These are phyloP conservation scores for Platanthera guangdongensis DNA, from an alignment of 106 monocot genomes.

Conservation along the genomic window DNA sequence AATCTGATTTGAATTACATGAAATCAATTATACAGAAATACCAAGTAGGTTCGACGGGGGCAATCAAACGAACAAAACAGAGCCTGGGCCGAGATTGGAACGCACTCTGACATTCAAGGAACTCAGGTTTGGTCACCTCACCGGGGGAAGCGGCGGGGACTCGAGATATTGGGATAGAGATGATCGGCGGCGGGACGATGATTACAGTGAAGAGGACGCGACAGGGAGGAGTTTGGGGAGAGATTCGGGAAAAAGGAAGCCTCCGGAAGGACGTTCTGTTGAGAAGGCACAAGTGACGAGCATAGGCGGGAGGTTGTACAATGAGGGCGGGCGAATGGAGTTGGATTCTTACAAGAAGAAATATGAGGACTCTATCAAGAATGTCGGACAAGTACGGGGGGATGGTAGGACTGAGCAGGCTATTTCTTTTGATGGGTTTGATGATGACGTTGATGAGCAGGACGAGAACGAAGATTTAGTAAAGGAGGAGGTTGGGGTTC, in stretches of 20 bases:
- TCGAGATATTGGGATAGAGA: conserved; percentile 25
- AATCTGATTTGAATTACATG: background rate
- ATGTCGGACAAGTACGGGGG: background rate
- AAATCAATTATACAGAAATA: background rate
- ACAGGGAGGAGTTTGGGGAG: background rate
- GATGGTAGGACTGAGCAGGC: conserved; percentile 3
- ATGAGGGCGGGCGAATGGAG: conserved; percentile 25
- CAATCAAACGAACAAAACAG: background rate
- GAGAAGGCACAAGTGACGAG: conserved; percentile 1
- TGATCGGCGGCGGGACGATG: conserved; percentile 17
- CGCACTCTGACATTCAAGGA: conserved; percentile 9
- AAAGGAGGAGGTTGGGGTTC: background rate
- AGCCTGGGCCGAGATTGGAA: background rate
- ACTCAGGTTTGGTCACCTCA: conserved; percentile 19
- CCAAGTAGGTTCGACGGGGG: background rate
- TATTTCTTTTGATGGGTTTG: conserved; percentile 31
- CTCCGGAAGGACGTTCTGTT: conserved; percentile 2
- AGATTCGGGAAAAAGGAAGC: conserved; percentile 1
- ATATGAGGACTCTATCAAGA: conserved; percentile 21
- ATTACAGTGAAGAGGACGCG: conserved; percentile 17
- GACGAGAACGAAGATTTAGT: conserved; percentile 15
- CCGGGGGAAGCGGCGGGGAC: conserved; percentile 13
- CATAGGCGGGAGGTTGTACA: conserved; percentile 17
- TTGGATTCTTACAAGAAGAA: conserved; percentile 22
- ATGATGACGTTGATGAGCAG: conserved; percentile 39